Conservation (phyloP, 1,284 basidiomycete species). For the Veloporphyrellus conicus region DNA sequence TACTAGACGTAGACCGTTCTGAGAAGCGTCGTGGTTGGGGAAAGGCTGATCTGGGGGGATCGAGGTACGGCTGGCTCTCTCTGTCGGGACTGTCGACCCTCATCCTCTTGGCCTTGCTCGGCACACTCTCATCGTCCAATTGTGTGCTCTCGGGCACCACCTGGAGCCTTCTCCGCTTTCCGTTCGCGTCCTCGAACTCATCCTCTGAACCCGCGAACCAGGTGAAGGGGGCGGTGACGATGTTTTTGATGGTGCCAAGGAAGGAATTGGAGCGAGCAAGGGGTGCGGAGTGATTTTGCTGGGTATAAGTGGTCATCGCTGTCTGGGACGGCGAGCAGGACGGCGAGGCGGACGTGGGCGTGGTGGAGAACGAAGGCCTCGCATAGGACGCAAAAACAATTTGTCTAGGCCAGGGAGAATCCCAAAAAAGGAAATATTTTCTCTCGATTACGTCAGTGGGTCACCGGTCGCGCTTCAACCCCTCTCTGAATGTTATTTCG, state of each 20-base stretch:
- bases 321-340: conserved; percentile 14
- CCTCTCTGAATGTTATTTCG: conserved; percentile 20
- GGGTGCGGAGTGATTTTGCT: conserved; percentile 21
- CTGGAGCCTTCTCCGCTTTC: conserved; percentile 48
- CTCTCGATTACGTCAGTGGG: conserved; percentile 6
- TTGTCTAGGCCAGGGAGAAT: conserved; percentile 12
- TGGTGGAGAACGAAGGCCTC: conserved; percentile 20
- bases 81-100: conserved; percentile 48
- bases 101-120: conserved; percentile 48
- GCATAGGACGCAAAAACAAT: conserved; percentile 22
- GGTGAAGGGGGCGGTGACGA: conserved; percentile 59
- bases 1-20: background rate
- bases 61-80: conserved; percentile 43
- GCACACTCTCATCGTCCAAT: conserved; percentile 28
- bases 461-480: too few species aligned
- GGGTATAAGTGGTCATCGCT: conserved; percentile 35
- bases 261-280: conserved; percentile 49
- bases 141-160: conserved; percentile 32
- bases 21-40: conserved; percentile 27
- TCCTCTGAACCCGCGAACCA: conserved; percentile 51
- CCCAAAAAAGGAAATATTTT: conserved; percentile 14
- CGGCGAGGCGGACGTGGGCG: conserved; percentile 11
- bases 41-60: conserved; percentile 50
- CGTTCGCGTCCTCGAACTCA: conserved; percentile 45
- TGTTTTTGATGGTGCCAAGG: conserved; percentile 55